Percentiles rank a stretch among this genome's conserved stretches.
Evolutionary conservation across 2,329 filamentous ascomycete species (phyloP).

Genomic region (Penicillium sp.): DNA sequence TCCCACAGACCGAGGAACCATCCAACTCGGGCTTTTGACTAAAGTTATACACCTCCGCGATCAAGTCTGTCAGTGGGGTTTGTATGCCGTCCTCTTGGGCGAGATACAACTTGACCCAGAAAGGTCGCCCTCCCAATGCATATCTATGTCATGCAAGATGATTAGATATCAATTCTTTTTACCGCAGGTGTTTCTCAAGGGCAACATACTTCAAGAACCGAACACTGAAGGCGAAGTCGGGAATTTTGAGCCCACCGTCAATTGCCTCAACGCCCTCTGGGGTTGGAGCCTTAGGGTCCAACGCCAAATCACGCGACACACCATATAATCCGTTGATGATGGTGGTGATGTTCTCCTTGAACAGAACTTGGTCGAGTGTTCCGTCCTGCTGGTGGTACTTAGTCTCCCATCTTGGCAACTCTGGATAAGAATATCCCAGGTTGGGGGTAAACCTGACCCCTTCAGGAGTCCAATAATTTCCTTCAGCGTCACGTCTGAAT

Average conservation of each 20-base stretch:
- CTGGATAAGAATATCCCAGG: slow-evolving; percentile 7
- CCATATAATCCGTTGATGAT: slow-evolving; percentile 5
- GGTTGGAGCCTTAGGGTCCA: slow-evolving; percentile 3
- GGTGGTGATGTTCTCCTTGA: not conserved
- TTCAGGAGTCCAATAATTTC: slow-evolving; percentile 5
- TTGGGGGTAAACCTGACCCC: not conserved
- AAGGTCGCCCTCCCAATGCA: slow-evolving; percentile 8
- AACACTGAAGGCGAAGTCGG: slow-evolving; percentile 10
- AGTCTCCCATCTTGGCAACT: slow-evolving; percentile 1
- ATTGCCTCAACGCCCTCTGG: slow-evolving; percentile 5
- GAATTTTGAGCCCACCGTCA: slow-evolving; percentile 5
- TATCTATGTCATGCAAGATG: not conserved
- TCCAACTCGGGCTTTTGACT: slow-evolving; percentile 8
- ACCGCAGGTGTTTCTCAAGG: not conserved
- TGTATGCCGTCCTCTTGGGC: slow-evolving; percentile 7
- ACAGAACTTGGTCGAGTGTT: slow-evolving; percentile 1
- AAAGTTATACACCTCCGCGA: slow-evolving; percentile 11
- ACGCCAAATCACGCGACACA: slow-evolving; percentile 3
- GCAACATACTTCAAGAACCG: slow-evolving; percentile 5
- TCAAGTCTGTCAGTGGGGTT: slow-evolving; percentile 4
- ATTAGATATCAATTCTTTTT: not conserved
- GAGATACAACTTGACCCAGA: slow-evolving; percentile 9
- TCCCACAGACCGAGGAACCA: slow-evolving; percentile 1
- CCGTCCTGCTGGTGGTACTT: slow-evolving; percentile 1
- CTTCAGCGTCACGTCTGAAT: not conserved